Percentiles rank a stretch among this genome's conserved stretches.
Conservation (phyloP, 306 rosid species). For the Prunus kanzakura region DNA sequence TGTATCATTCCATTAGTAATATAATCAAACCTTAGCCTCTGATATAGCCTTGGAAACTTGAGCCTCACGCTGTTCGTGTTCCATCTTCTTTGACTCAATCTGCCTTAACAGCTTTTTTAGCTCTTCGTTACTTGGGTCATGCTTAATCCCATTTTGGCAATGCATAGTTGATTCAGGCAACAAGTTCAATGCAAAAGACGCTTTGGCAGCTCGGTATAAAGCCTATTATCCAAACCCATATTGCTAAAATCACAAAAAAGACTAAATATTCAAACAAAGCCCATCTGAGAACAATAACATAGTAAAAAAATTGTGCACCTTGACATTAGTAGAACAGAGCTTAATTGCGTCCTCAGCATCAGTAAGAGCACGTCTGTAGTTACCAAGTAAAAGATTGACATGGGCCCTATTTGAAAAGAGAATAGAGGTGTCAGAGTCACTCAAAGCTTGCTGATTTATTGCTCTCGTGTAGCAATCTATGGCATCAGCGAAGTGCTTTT, state of each 20-base stretch:
- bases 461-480: slow-evolving; percentile 88
- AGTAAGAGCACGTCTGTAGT: slow-evolving; percentile 72
- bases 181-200: slow-evolving; percentile 64
- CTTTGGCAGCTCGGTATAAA: slow-evolving; percentile 82
- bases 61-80: slow-evolving; percentile 67
- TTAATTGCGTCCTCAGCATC: slow-evolving; percentile 79
- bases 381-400: slow-evolving; percentile 78
- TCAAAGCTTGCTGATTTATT: slow-evolving; percentile 62
- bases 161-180: slow-evolving; percentile 61
- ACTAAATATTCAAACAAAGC: slow-evolving; percentile 4
- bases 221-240: slow-evolving; percentile 48
- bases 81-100: slow-evolving; percentile 55
- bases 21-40: slow-evolving; percentile 59
- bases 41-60: slow-evolving; percentile 57
- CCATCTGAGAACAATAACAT: slow-evolving; percentile 9
- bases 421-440: slow-evolving; percentile 56
- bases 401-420: slow-evolving; percentile 81
- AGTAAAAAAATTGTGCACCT: slow-evolving; percentile 43
- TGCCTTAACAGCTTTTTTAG: slow-evolving; percentile 59
- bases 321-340: slow-evolving; percentile 60
- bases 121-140: slow-evolving; percentile 67
- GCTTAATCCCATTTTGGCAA: slow-evolving; percentile 59
- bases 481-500: slow-evolving; percentile 79
- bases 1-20: neutral
- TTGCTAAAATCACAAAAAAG: neutral